Evolutionary conservation across 2,329 filamentous ascomycete species (phyloP).

Genomic region (Arthrobotrys iridis): DNA sequence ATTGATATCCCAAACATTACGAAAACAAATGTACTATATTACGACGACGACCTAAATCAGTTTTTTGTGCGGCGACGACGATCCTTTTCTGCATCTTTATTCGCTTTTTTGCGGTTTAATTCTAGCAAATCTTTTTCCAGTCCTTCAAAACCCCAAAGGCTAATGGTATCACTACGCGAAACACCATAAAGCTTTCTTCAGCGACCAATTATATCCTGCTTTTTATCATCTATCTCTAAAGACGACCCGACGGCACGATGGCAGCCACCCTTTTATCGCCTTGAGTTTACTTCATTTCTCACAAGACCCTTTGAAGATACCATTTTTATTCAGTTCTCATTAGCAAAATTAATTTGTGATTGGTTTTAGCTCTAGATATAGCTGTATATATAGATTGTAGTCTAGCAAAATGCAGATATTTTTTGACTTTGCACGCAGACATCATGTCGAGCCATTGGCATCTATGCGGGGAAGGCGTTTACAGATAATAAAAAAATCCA

Average conservation of each 20-base stretch:
- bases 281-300: constrained; percentile 29
- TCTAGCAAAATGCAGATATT: constrained; percentile 40
- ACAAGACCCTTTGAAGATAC: constrained; percentile 31
- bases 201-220: background rate
- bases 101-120: constrained; percentile 4
- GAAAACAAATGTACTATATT: constrained; percentile 33
- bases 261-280: constrained; percentile 5
- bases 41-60: constrained; percentile 5
- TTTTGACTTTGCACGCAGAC: background rate
- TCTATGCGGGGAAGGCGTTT: background rate
- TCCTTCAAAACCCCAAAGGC: background rate
- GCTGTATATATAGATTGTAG: constrained; percentile 53
- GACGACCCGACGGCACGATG: constrained; percentile 9
- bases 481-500: background rate
- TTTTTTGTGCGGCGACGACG: background rate
- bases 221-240: background rate
- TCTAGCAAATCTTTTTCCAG: background rate
- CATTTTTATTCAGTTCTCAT: constrained; percentile 26
- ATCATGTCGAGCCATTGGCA: background rate
- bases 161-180: constrained; percentile 1
- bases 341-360: background rate
- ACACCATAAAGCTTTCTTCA: constrained; percentile 1
- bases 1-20: constrained; percentile 65
- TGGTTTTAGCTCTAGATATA: constrained; percentile 26
- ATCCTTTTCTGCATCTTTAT: background rate